These are phyloP conservation scores for Tolypocladium sp. DNA, from an alignment of 2,329 filamentous ascomycete species.

Conservation along the genomic window DNA sequence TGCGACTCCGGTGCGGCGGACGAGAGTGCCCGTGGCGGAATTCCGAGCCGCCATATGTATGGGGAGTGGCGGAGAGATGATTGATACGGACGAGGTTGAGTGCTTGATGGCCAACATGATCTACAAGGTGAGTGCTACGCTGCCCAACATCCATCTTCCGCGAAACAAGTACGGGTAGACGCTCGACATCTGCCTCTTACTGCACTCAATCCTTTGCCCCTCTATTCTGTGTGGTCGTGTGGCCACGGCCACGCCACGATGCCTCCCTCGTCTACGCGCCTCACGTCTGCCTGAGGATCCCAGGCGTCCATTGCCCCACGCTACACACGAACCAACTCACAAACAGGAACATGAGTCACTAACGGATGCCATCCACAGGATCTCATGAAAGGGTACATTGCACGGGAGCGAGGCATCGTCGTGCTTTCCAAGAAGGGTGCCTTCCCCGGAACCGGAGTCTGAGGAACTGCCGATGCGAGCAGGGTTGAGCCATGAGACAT, in stretches of 20 bases:
- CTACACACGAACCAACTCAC: background rate
- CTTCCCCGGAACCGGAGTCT: constrained; percentile 81
- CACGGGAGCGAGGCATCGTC: constrained; percentile 79
- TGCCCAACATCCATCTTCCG: background rate
- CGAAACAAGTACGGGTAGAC: background rate
- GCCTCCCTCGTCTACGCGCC: background rate
- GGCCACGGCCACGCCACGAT: background rate
- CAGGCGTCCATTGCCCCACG: background rate
- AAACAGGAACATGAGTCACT: constrained; percentile 22
- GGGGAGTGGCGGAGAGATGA: constrained; percentile 51
- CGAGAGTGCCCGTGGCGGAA: constrained; percentile 72
- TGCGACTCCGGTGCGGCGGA: constrained; percentile 54
- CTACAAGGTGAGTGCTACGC: constrained; percentile 65
- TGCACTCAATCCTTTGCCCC: background rate
- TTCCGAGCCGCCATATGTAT: constrained; percentile 80
- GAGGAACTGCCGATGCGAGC: constrained; percentile 2
- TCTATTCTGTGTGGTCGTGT: background rate
- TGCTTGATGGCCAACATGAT: constrained; percentile 94
- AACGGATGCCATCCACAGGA: constrained; percentile 44
- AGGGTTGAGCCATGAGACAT: background rate
- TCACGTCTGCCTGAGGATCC: background rate
- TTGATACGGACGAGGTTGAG: constrained; percentile 90
- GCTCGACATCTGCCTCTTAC: background rate
- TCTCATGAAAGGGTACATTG: constrained; percentile 97
- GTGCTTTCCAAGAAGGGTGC: constrained; percentile 89